These are phyloP conservation scores for Colletotrichum neosansevieriae DNA, from an alignment of 2,329 filamentous ascomycete species.

Conservation along the genomic window DNA sequence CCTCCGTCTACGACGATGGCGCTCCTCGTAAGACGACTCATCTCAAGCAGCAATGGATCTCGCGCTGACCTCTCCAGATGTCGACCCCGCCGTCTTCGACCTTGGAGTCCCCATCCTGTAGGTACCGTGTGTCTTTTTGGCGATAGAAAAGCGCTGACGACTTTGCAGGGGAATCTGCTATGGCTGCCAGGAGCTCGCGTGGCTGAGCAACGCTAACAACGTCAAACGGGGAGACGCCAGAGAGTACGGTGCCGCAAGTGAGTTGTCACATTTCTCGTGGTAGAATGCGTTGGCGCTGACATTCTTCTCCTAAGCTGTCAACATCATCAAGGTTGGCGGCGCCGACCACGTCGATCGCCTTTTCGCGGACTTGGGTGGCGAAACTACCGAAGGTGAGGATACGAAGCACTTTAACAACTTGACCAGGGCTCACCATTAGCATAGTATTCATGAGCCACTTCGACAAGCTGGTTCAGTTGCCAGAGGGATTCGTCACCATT, in stretches of 20 bases:
- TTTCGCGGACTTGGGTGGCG: conserved; percentile 77
- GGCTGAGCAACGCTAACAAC: conserved; percentile 66
- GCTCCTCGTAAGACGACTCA: conserved; percentile 64
- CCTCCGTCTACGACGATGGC: conserved; percentile 83
- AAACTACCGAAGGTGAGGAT: conserved; percentile 66
- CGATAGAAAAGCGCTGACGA: too few species aligned
- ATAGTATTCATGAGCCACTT: conserved; percentile 86
- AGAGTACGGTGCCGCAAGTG: conserved; percentile 35
- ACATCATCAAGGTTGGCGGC: conserved; percentile 66
- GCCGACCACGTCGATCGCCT: conserved; percentile 77
- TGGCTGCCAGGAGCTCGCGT: conserved; percentile 69
- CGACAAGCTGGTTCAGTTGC: conserved; percentile 84
- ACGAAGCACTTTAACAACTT: not conserved
- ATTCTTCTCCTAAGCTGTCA: conserved; percentile 54
- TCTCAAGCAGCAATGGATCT: not conserved
- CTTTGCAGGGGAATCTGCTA: conserved; percentile 60
- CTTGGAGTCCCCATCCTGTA: conserved; percentile 71
- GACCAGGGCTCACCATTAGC: not conserved
- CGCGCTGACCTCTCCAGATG: conserved; percentile 57
- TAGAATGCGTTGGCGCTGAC: conserved; percentile 47
- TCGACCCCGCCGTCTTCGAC: conserved; percentile 85
- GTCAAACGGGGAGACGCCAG: conserved; percentile 42
- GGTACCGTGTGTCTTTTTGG: not conserved
- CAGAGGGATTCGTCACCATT: conserved; percentile 78
- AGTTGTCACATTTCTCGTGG: not conserved